Percentiles rank a stretch among this genome's conserved stretches.
phyloP scores from a whole-genome alignment of 768 basidiomycete species.

The Tulasnella sp. region DNA sequence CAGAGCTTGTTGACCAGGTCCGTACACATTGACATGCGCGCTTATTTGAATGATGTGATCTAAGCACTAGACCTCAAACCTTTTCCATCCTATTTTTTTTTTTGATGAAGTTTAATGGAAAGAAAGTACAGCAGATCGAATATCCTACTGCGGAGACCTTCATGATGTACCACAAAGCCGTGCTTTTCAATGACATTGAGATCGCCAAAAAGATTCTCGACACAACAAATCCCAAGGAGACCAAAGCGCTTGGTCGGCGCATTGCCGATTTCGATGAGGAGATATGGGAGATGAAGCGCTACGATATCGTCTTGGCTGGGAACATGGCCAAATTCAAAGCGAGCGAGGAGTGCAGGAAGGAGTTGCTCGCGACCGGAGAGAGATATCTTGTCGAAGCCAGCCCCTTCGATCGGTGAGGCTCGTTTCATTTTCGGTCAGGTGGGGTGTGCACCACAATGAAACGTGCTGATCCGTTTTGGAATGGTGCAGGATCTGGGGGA shows the following conservation, averaged over 20 bases:
- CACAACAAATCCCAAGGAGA: slow-evolving; percentile 31
- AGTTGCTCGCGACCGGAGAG: slow-evolving; percentile 41
- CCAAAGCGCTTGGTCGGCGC: slow-evolving; percentile 45
- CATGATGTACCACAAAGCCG: slow-evolving; percentile 56
- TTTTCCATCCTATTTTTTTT: too few species aligned
- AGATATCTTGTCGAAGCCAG: slow-evolving; percentile 62
- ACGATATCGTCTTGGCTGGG: slow-evolving; percentile 42
- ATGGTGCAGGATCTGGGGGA: slow-evolving; percentile 43
- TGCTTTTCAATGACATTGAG: slow-evolving; percentile 39
- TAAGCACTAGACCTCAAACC: too few species aligned
- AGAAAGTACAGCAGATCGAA: slow-evolving; percentile 18
- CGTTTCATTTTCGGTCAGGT: neutral
- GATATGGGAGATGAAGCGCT: slow-evolving; percentile 37
- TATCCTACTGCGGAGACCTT: slow-evolving; percentile 48
- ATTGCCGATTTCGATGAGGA: slow-evolving; percentile 39
- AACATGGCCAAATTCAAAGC: slow-evolving; percentile 45
- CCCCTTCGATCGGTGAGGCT: slow-evolving; percentile 32
- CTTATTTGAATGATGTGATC: too few species aligned
- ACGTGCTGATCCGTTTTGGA: neutral
- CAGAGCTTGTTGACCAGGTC: neutral
- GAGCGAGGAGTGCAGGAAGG: slow-evolving; percentile 32
- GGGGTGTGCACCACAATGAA: too few species aligned
- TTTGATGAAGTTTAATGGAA: slow-evolving; percentile 16
- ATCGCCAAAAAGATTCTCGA: slow-evolving; percentile 36
- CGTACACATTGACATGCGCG: slow-evolving; percentile 11